Conservation (phyloP, 805 yeast genomes). For the Saturnispora silvae region DNA sequence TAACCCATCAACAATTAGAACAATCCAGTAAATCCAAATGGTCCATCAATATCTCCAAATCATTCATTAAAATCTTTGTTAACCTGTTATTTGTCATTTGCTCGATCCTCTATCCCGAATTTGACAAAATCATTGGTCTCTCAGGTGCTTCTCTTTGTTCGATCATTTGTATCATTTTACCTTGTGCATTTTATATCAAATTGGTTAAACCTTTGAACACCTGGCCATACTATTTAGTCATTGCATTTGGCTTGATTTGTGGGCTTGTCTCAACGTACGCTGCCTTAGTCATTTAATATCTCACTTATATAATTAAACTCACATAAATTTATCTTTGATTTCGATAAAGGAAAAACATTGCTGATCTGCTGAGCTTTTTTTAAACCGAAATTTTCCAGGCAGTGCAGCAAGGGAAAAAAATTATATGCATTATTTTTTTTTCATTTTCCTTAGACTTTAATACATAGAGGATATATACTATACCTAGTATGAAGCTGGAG, state of each 20-base stretch:
- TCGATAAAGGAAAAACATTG: neutral
- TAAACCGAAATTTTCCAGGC: constrained; percentile 7
- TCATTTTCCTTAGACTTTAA: neutral
- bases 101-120: constrained; percentile 69
- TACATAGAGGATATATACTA: neutral
- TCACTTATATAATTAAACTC: neutral
- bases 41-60: constrained; percentile 9
- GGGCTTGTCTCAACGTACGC: constrained; percentile 58
- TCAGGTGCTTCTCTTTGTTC: constrained; percentile 80
- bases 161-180: constrained; percentile 68
- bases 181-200: constrained; percentile 62
- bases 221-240: constrained; percentile 31
- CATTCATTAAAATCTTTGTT: constrained; percentile 36
- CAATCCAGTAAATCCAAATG: constrained; percentile 10
- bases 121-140: constrained; percentile 75
- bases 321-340: too few relatives aligned
- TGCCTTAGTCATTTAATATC: constrained; percentile 22
- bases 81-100: constrained; percentile 53
- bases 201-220: constrained; percentile 43
- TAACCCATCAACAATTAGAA: constrained; percentile 22
- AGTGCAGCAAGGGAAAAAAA: constrained; percentile 1
- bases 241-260: constrained; percentile 35
- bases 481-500: constrained; percentile 2
- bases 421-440: neutral
- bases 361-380: constrained; percentile 4